phyloP scores from a whole-genome alignment of 2,329 filamentous ascomycete species.

The Aspergillus aculeatus region DNA sequence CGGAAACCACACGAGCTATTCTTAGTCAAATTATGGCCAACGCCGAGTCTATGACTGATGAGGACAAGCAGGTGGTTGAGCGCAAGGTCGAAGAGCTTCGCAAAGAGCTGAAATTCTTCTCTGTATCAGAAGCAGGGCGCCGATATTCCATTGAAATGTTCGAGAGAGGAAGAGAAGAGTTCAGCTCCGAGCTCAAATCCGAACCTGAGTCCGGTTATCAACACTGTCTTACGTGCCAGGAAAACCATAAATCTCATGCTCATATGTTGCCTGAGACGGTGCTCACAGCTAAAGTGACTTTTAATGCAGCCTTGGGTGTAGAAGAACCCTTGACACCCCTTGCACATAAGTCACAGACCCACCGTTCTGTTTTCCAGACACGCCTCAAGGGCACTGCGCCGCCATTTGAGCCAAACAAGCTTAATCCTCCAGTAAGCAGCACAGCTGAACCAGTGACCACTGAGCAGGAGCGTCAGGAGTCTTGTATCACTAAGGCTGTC shows the following conservation, averaged over 20 bases:
- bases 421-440: not conserved
- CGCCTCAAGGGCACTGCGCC: constrained; percentile 1
- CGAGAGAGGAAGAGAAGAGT: not conserved
- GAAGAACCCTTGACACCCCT: not conserved
- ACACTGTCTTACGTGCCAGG: not conserved
- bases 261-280: not conserved
- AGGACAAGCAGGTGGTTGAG: constrained; percentile 2
- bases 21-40: not conserved
- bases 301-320: not conserved
- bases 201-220: not conserved
- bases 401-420: not conserved
- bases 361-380: not conserved
- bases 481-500: not conserved
- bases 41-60: not conserved
- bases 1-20: constrained; percentile 2
- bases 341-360: not conserved
- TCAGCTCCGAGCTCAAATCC: too few relatives aligned
- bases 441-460: not conserved
- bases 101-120: constrained; percentile 17
- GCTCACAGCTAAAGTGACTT: not conserved
- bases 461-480: not conserved
- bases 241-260: not conserved
- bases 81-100: constrained; percentile 23
- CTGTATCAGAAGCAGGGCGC: constrained; percentile 17
- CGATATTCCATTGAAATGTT: constrained; percentile 17